phyloP scores from a whole-genome alignment of 75 land plant species.

The Selaginella moellendorffii region DNA sequence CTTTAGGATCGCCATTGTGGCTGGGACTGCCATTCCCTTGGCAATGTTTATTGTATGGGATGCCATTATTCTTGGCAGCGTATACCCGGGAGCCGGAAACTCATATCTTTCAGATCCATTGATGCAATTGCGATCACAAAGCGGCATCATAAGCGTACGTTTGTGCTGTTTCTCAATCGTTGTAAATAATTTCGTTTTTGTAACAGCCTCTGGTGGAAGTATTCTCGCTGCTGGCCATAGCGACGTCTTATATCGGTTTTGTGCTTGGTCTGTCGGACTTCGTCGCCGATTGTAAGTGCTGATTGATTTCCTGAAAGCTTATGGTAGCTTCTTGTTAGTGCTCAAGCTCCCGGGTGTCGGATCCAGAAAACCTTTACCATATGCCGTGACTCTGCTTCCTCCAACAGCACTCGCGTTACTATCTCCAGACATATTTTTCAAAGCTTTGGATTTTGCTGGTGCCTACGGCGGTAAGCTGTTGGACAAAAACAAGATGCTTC shows the following conservation, averaged over 20 bases:
- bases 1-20: constrained; percentile 70
- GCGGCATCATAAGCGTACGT: constrained; percentile 77
- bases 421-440: constrained; percentile 86
- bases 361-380: constrained; percentile 49
- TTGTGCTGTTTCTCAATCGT: background rate
- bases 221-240: constrained; percentile 81
- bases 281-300: constrained; percentile 74
- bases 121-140: constrained; percentile 41
- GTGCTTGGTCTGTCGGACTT: constrained; percentile 83
- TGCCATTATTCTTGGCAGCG: constrained; percentile 75
- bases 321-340: constrained; percentile 24
- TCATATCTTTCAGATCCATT: constrained; percentile 43
- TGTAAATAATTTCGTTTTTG: background rate
- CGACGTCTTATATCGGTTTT: constrained; percentile 95
- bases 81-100: constrained; percentile 19
- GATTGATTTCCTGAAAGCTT: background rate
- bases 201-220: constrained; percentile 73
- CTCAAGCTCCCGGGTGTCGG: constrained; percentile 68
- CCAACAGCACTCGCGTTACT: constrained; percentile 55
- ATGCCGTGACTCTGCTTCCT: constrained; percentile 58
- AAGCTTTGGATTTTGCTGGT: constrained; percentile 95
- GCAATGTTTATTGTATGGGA: constrained; percentile 84
- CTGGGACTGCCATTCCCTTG: constrained; percentile 85
- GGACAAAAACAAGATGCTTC: background rate
- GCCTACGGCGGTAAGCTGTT: constrained; percentile 92